phyloP scores from a whole-genome alignment of 2,329 filamentous ascomycete species.

The Arachnomyces sp. region DNA sequence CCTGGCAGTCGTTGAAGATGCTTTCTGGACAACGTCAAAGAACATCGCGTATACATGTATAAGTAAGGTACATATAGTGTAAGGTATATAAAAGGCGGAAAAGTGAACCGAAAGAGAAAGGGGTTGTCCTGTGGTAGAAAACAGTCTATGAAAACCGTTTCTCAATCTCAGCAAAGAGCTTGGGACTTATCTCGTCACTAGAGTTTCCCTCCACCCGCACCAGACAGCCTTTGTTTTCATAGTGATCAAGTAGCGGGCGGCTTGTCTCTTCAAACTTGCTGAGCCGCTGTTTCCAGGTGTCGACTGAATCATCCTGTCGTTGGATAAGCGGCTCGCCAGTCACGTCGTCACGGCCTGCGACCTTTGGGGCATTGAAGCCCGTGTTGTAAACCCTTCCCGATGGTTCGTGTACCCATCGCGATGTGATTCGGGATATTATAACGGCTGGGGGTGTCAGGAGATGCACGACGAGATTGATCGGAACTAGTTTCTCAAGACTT shows the following conservation, averaged over 20 bases:
- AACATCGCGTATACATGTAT: no score
- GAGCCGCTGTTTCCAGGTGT: slow-evolving; percentile 73
- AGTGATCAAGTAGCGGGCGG: slow-evolving; percentile 77
- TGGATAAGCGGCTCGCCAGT: slow-evolving; percentile 81
- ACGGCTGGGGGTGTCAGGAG: slow-evolving; percentile 77
- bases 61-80: no score
- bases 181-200: slow-evolving; percentile 92
- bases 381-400: slow-evolving; percentile 94
- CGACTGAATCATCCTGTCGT: slow-evolving; percentile 75
- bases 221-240: slow-evolving; percentile 71
- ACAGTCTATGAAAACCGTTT: slow-evolving; percentile 51
- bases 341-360: slow-evolving; percentile 74
- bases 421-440: slow-evolving; percentile 80
- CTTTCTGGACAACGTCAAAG: no score
- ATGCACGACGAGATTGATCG: slow-evolving; percentile 90
- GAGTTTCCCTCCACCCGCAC: slow-evolving; percentile 81
- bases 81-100: neutral
- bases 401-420: slow-evolving; percentile 86
- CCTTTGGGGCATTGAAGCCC: slow-evolving; percentile 76
- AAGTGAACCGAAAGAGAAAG: slow-evolving; percentile 1
- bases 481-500: slow-evolving; percentile 69
- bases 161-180: slow-evolving; percentile 75
- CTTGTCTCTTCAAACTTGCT: slow-evolving; percentile 82
- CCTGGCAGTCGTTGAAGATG: no score
- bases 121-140: neutral